Base-by-base conservation (phyloP, 2,329 filamentous ascomycete genomes). In the Stylonectria norvegica region DNA sequence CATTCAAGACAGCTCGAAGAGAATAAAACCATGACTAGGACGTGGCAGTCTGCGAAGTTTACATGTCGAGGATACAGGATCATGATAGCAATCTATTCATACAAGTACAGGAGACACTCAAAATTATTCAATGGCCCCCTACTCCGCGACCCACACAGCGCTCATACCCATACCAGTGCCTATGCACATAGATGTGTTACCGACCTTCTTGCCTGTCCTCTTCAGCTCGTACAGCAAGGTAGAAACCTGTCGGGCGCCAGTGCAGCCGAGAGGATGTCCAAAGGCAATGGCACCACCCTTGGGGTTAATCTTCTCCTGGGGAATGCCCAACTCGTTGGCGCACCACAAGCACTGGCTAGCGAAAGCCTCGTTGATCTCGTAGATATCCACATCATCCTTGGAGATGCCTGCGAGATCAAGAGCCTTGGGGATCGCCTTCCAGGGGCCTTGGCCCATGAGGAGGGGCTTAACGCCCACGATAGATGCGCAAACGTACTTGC, bases 321-420 rank as follows among this genome's bases (percentile, higher is more conserved):
- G 86, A 19, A 98, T 70, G 31, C 84, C 85, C 16, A 98, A 79
- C 73, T 96, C 83, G 59, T 93, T 87, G 49, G 87, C 81, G 67
- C 89, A 96, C 86, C 86, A 97, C 52, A 97, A 68, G 67, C 89
- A 95, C 76, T 97, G 91, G 49, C 81, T 87, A 20, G 93, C 93
- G 66, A 98, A 98, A 1, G 93, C 93, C 78, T 98, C 93, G 74
- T 98, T 98, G 77, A 98, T 96, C 79, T 98, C 93, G 61, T 80
- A 97, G 61, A 97, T 91, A 64, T 97, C 93, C 20, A 98, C 89
- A 54, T 97, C 91, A 42, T 95, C 85, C 67, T 84, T 88, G 62
- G 73, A 75, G 56, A 98, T 81, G 45, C 90, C 89, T 1, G 90
- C 87, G 65, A 93, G 90, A 63, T 87, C 78, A 41, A 96, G 83